Percentiles rank a stretch among this genome's conserved stretches.
Conservation (phyloP, 106 monocot species). For the Allium cepa region DNA sequence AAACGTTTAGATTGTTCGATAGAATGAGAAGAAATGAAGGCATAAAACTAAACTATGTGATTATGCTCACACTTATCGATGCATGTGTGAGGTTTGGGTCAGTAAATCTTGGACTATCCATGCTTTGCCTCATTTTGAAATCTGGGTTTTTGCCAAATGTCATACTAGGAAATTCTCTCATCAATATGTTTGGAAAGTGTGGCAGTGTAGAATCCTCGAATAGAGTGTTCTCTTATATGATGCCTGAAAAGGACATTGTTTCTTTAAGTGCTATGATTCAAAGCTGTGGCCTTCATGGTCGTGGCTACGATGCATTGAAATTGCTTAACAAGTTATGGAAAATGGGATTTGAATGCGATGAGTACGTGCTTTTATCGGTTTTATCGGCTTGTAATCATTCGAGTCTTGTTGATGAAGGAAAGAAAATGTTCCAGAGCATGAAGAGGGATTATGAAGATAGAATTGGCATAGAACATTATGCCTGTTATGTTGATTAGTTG, state of each 20-base stretch:
- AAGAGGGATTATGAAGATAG: background rate
- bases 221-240: slow-evolving; percentile 25
- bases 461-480: slow-evolving; percentile 20
- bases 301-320: slow-evolving; percentile 25
- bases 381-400: slow-evolving; percentile 44
- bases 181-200: slow-evolving; percentile 62
- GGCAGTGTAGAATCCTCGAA: slow-evolving; percentile 33
- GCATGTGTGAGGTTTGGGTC: slow-evolving; percentile 18
- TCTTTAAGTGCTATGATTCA: slow-evolving; percentile 46
- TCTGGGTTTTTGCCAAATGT: slow-evolving; percentile 23
- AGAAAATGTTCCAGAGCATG: slow-evolving; percentile 11
- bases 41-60: slow-evolving; percentile 18
- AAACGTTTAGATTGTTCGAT: slow-evolving; percentile 17
- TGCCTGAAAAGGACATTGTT: slow-evolving; percentile 24
- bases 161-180: slow-evolving; percentile 36
- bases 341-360: slow-evolving; percentile 20
- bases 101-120: slow-evolving; percentile 22
- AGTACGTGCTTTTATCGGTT: slow-evolving; percentile 33
- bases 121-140: slow-evolving; percentile 9
- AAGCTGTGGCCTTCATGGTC: slow-evolving; percentile 40
- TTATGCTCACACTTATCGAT: slow-evolving; percentile 21
- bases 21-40: slow-evolving; percentile 16
- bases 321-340: slow-evolving; percentile 37
- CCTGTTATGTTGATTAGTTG: slow-evolving; percentile 37
- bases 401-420: slow-evolving; percentile 29